phyloP scores from a whole-genome alignment of 805 yeast genomes.

The Pichia paraexigua region DNA sequence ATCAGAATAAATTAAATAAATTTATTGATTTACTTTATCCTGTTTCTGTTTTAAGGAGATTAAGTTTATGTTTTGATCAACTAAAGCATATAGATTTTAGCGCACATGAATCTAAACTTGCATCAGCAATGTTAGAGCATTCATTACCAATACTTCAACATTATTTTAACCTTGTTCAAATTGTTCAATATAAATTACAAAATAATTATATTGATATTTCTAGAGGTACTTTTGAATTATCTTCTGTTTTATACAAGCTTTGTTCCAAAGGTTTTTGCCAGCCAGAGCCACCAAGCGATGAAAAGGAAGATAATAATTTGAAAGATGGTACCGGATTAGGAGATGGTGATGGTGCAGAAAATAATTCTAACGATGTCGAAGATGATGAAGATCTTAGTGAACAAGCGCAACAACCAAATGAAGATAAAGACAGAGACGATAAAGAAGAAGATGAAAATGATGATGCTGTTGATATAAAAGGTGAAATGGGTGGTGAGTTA shows the following conservation, averaged over 20 bases:
- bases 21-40: conserved; percentile 32
- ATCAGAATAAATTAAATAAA: conserved; percentile 38
- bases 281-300: conserved; percentile 70
- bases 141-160: conserved; percentile 56
- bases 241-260: conserved; percentile 47
- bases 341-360: conserved; percentile 65
- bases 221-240: conserved; percentile 53
- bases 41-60: conserved; percentile 11
- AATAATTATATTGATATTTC: conserved; percentile 45
- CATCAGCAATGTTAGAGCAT: conserved; percentile 44
- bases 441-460: conserved; percentile 64
- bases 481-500: conserved; percentile 92
- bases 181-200: conserved; percentile 38
- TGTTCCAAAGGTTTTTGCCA: conserved; percentile 86
- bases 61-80: conserved; percentile 24
- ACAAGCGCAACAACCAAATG: conserved; percentile 60
- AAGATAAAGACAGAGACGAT: conserved; percentile 62
- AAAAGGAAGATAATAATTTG: conserved; percentile 48
- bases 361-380: conserved; percentile 75
- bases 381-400: conserved; percentile 88
- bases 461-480: conserved; percentile 90
- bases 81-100: conserved; percentile 33
- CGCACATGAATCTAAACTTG: conserved; percentile 28
- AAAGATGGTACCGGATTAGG: conserved; percentile 96
- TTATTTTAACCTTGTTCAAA: conserved; percentile 43